These are phyloP conservation scores for Tothia fuscella DNA, from an alignment of 2,329 filamentous ascomycete species.

Conservation along the genomic window DNA sequence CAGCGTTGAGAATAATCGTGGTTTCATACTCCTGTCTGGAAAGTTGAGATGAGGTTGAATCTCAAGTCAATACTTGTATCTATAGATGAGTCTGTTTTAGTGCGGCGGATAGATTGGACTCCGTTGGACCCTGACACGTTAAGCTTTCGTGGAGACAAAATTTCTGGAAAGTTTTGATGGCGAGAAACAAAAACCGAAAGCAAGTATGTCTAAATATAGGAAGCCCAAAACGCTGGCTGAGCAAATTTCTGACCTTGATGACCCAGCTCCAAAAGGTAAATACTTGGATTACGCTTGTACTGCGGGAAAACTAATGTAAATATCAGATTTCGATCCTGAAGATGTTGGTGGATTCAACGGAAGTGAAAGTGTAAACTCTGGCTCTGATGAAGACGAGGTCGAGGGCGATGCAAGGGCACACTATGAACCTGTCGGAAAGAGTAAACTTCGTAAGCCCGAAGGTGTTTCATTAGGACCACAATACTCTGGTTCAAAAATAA, in stretches of 20 bases:
- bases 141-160: no score
- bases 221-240: slow-evolving; percentile 36
- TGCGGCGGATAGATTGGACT: no score
- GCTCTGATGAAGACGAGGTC: slow-evolving; percentile 35
- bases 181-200: no score
- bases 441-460: slow-evolving; percentile 66
- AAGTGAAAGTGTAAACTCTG: slow-evolving; percentile 42
- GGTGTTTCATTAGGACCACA: slow-evolving; percentile 59
- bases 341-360: slow-evolving; percentile 49
- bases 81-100: no score
- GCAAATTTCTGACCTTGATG: slow-evolving; percentile 50
- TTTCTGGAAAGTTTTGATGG: no score
- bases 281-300: background rate
- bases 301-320: background rate
- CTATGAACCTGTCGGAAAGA: slow-evolving; percentile 73
- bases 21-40: slow-evolving; percentile 25
- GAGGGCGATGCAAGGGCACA: slow-evolving; percentile 64
- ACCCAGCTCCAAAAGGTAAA: slow-evolving; percentile 31
- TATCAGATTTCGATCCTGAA: slow-evolving; percentile 69
- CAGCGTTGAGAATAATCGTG: slow-evolving; percentile 43
- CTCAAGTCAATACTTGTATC: no score
- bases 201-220: background rate
- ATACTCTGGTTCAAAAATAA: slow-evolving; percentile 68
- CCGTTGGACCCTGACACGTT: no score
- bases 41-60: no score